Conservation (phyloP, 23 red algal genomes). For the Agarophyton chilense region DNA sequence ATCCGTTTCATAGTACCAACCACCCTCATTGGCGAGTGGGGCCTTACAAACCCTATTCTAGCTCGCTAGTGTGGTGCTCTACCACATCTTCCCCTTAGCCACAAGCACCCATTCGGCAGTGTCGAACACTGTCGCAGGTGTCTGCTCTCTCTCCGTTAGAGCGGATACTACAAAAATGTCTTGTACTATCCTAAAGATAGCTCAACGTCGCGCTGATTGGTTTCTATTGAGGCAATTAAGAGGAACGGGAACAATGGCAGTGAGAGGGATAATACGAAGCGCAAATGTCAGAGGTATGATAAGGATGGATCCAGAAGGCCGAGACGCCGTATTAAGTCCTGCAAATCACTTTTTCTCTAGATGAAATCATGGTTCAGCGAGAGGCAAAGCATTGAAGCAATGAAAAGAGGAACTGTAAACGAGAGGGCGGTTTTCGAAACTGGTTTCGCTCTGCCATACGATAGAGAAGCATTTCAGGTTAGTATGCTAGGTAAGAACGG, state of each 20-base stretch:
- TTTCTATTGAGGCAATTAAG: slow-evolving; percentile 29
- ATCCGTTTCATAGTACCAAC: neutral
- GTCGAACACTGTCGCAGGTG: no score
- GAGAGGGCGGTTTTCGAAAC: no score
- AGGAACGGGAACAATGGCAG: slow-evolving; percentile 25
- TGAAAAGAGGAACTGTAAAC: slow-evolving; percentile 32
- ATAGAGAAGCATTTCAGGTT: no score
- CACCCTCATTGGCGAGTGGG: no score
- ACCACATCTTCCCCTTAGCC: no score
- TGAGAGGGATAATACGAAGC: neutral
- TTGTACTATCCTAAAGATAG: slow-evolving; percentile 12
- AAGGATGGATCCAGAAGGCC: neutral
- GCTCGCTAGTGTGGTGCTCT: no score
- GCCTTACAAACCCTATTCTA: no score
- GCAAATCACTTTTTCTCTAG: neutral
- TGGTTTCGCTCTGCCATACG: no score
- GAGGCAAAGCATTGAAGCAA: neutral
- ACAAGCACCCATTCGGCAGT: no score
- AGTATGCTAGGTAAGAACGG: no score
- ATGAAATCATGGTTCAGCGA: slow-evolving; percentile 3
- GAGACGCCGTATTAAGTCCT: neutral
- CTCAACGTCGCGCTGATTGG: slow-evolving; percentile 43
- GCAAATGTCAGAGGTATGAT: neutral
- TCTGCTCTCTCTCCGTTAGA: no score
- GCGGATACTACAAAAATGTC: neutral